These are phyloP conservation scores for Pistacia vera DNA, from an alignment of 345 rosid species.

Conservation along the genomic window DNA sequence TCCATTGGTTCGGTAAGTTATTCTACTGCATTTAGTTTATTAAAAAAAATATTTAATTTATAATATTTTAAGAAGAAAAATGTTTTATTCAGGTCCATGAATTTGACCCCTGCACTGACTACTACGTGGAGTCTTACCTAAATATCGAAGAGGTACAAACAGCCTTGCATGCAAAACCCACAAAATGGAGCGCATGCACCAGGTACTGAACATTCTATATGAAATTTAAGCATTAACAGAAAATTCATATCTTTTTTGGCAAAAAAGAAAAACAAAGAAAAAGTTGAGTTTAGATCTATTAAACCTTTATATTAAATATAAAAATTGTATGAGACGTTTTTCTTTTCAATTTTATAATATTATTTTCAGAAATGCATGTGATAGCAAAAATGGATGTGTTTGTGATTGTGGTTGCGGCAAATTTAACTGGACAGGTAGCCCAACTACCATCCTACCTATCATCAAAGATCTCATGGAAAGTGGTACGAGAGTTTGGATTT, in stretches of 20 bases:
- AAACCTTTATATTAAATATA: no score
- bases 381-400: no score
- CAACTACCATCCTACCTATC: slow-evolving; percentile 41
- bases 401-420: neutral
- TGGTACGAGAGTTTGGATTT: slow-evolving; percentile 43
- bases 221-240: no score
- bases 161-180: slow-evolving; percentile 40
- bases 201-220: neutral
- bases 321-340: no score
- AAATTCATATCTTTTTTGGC: no score
- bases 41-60: no score
- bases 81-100: no score
- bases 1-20: slow-evolving; percentile 13
- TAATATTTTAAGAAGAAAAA: neutral
- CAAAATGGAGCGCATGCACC: slow-evolving; percentile 27
- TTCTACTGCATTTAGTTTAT: neutral
- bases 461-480: slow-evolving; percentile 37
- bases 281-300: no score
- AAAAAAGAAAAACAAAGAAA: no score
- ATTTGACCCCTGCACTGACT: slow-evolving; percentile 38
- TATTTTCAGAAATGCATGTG: no score
- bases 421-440: slow-evolving; percentile 26
- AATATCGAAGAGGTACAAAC: slow-evolving; percentile 38
- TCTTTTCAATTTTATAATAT: no score
- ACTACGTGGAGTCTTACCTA: slow-evolving; percentile 30